These are phyloP conservation scores for Candida fluviatilis DNA, from an alignment of 805 yeast genomes.

Conservation along the genomic window DNA sequence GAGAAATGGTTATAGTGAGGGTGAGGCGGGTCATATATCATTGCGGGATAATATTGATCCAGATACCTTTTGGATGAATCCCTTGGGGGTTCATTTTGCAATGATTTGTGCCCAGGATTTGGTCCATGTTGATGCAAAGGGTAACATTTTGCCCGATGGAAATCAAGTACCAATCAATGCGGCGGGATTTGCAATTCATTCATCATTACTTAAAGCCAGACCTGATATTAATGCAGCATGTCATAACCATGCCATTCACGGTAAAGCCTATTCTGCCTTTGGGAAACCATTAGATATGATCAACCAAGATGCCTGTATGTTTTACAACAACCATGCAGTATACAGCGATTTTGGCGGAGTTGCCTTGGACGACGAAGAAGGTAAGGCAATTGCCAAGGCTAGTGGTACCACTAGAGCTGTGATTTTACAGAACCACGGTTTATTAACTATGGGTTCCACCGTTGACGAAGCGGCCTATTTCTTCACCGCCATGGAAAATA, in stretches of 20 bases:
- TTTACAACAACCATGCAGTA: conserved; percentile 62
- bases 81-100: conserved; percentile 67
- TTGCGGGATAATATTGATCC: conserved; percentile 64
- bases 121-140: conserved; percentile 33
- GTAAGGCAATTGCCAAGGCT: conserved; percentile 23
- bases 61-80: conserved; percentile 81
- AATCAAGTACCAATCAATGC: conserved; percentile 33
- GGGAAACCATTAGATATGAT: conserved; percentile 59
- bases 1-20: conserved; percentile 71
- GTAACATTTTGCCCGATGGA: conserved; percentile 34
- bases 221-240: conserved; percentile 37
- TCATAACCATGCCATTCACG: conserved; percentile 36
- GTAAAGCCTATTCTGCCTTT: conserved; percentile 32
- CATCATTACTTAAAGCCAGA: conserved; percentile 32
- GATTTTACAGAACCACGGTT: conserved; percentile 28
- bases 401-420: conserved; percentile 25
- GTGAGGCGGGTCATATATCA: conserved; percentile 65
- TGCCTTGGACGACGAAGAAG: conserved; percentile 40
- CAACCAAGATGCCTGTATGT: conserved; percentile 68
- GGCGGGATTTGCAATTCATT: conserved; percentile 38
- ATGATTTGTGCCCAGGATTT: conserved; percentile 33
- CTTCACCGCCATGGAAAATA: conserved; percentile 24
- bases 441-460: conserved; percentile 26
- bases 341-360: conserved; percentile 75
- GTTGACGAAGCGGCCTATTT: conserved; percentile 32